Base-by-base conservation (phyloP, 2,329 filamentous ascomycete species). In the Pseudogymnoascus sp. region DNA sequence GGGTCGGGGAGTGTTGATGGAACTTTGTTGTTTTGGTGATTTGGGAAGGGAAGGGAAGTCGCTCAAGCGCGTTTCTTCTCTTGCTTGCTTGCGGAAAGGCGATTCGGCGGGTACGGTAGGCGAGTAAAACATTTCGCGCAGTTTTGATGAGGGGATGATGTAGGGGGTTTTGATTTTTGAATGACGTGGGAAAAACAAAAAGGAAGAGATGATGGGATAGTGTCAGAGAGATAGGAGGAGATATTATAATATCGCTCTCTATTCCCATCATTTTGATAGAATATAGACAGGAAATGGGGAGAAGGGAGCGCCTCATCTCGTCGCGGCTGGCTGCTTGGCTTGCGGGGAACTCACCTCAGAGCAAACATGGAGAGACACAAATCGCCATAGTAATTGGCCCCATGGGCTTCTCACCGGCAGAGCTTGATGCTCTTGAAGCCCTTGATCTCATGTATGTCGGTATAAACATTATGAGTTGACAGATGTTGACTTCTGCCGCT, bases 1-100 rank as follows among this genome's bases (percentile, higher is more conserved):
- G 53, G 28, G 36, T 20, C 15, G 53, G 53, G 15, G 22, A 22
- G 20, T 37, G 53, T 58, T 37, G 53, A 58, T 36, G 30, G 53
- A 36, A 58, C 35, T 35, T 58, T 35, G 53, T 36, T 58, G 53
- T 58, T 58, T 58, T 58, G 30, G 53, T 58, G 53, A 58, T 58
- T 35, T n/a, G 30, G 41, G 14, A 28, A 47, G 22, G 41, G 41
- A 47, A 47, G 41, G 41, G 41, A 50, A 50, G 41, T 50, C 28
- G 41, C 41, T 50, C 41, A 50, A 58, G 53, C 53, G 53, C 53
- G 53, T 58, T n/a, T n/a, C n/a, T 58, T 58, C 30, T 36, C 30
- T 25, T 43, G 39, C 39, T 58, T 58, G 53, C 35, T 37, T 35
- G 53, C 30, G 53, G 53, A 58, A 58, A 58, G 53, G 53, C 36